Conservation (phyloP, 192 early-diverging fungal genomes). For the Coemansia sp. region DNA sequence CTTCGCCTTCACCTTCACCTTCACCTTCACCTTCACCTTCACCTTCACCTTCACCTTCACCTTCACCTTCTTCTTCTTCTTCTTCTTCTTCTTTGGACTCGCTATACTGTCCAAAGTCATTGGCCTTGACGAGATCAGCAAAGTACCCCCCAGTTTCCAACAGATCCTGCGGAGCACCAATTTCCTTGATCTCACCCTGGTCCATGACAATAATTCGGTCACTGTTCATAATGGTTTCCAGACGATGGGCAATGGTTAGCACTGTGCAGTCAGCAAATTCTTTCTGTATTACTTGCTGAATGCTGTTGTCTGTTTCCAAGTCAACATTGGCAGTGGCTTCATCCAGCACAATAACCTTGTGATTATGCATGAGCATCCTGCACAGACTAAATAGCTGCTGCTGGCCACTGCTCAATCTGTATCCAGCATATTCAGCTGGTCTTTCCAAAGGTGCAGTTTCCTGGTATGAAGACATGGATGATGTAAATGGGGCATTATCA, state of each 20-base stretch:
- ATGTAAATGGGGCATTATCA: background rate
- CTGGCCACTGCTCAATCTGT: slow-evolving; percentile 46
- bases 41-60: no score
- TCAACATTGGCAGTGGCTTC: slow-evolving; percentile 70
- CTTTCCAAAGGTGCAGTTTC: no score
- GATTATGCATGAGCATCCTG: slow-evolving; percentile 55
- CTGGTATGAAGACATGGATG: no score
- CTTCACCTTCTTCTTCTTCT: no score
- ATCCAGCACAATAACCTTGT: slow-evolving; percentile 60
- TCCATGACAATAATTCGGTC: slow-evolving; percentile 70
- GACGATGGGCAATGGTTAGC: slow-evolving; percentile 67
- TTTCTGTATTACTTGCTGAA: slow-evolving; percentile 37
- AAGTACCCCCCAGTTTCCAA: slow-evolving; percentile 5
- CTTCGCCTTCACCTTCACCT: no score
- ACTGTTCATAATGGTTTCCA: slow-evolving; percentile 63
- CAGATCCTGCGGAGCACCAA: slow-evolving; percentile 1
- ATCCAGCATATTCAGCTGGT: no score
- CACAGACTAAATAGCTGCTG: slow-evolving; percentile 62
- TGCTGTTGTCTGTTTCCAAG: slow-evolving; percentile 6
- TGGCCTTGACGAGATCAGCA: slow-evolving; percentile 9
- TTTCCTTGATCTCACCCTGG: slow-evolving; percentile 1
- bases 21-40: no score
- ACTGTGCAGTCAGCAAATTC: slow-evolving; percentile 51
- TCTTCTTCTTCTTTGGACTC: no score
- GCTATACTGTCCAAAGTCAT: slow-evolving; percentile 11